phyloP scores from a whole-genome alignment of 208 protist species.

The Entamoeba invadens region DNA sequence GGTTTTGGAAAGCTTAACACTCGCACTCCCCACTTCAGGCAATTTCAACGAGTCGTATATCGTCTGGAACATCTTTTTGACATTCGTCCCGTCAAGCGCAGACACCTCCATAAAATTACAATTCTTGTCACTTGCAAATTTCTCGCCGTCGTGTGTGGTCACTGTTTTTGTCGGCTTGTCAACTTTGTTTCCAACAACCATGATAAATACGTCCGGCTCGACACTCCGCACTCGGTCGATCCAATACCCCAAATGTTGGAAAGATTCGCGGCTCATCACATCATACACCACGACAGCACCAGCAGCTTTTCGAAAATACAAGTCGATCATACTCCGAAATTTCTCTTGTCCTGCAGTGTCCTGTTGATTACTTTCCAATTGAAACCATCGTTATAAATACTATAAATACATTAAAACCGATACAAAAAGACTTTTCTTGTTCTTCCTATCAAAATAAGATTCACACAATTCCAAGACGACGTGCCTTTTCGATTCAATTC shows the following conservation, averaged over 20 bases:
- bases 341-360: constrained; percentile 37
- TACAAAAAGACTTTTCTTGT: too few relatives aligned
- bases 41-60: not conserved
- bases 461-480: too few relatives aligned
- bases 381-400: too few relatives aligned
- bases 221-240: constrained; percentile 20
- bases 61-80: not conserved
- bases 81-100: not conserved
- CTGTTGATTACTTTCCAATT: constrained; percentile 42
- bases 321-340: constrained; percentile 20
- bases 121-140: not conserved
- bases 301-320: constrained; percentile 33
- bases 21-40: too few relatives aligned
- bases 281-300: constrained; percentile 38
- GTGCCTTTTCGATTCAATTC: too few relatives aligned
- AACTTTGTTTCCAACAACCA: constrained; percentile 34
- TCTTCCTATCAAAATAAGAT: too few relatives aligned
- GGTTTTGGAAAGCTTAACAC: too few relatives aligned
- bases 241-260: constrained; percentile 27
- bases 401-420: too few relatives aligned
- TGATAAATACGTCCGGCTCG: constrained; percentile 6
- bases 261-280: constrained; percentile 21
- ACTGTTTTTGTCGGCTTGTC: constrained; percentile 17
- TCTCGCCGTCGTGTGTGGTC: not conserved
- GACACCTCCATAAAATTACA: not conserved